Base-by-base conservation (phyloP, 2,329 filamentous ascomycete genomes). In the Penicillium palitans region DNA sequence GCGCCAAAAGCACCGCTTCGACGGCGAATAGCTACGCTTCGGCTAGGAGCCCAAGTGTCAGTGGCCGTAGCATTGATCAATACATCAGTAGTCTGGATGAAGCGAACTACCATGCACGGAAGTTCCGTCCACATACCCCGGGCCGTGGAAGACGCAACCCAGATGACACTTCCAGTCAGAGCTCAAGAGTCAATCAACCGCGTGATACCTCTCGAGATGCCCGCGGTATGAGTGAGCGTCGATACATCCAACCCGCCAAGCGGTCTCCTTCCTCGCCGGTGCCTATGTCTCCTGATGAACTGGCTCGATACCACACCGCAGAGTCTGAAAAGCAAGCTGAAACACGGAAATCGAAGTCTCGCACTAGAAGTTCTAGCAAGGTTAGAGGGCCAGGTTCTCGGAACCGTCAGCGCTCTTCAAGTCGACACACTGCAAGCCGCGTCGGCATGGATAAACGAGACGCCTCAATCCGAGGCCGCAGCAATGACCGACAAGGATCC, bases 221-320 rank as follows among this genome's bases (percentile, higher is more conserved):
- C 42, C 86, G 90, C 57, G 90, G 90, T 21, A 84, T 90, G 61
- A 83, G 82, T 25, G 79, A 83, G 13, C 81, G 84, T 45, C 84
- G 88, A 24, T 88, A 87, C 63, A 91, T 89, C 61, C 89, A 87
- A 69, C 85, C 89, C 19, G 85, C 87, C 13, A 96, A 96, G 76
- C 84, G 90, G 24, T 97, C 93, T 1, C 93, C 93, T 0, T 96
- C 91, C 2, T 97, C 93, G 0, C 93, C 93, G 0, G 84, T 96
- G 2, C 91, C 93, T 3, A 97, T 97, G 93, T 96, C 93, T 3
- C 92, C 92, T 0, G 91, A 96, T 67, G 92, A 97, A 68, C 72
- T 90, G 59, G 69, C 76, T 50, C 70, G 72, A 45, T 80, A 79
- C 60, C 76, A 77, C 48, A 74, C 72, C 6, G 79, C 76, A 21